Conservation (phyloP, 2,329 filamentous ascomycete species). For the Didymellaceae sp. region DNA sequence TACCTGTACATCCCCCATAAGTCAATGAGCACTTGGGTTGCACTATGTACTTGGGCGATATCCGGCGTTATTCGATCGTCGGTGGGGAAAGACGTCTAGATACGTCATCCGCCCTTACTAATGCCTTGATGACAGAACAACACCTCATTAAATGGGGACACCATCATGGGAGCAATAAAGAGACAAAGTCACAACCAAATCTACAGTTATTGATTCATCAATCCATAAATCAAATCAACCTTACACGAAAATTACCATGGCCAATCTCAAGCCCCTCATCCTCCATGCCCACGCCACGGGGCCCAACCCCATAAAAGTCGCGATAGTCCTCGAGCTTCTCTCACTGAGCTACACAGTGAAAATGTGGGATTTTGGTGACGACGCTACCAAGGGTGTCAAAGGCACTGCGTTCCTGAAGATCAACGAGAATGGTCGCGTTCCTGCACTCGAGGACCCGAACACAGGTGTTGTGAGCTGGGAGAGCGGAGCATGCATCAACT, state of each 20-base stretch:
- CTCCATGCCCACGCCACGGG: constrained; percentile 27
- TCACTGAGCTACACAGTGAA: constrained; percentile 50
- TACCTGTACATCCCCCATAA: too few relatives aligned
- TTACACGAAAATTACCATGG: background rate
- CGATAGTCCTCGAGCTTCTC: constrained; percentile 55
- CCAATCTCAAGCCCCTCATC: constrained; percentile 19
- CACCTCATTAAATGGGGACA: too few relatives aligned
- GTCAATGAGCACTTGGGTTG: too few relatives aligned
- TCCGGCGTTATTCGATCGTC: constrained; percentile 4
- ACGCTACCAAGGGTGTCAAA: constrained; percentile 38
- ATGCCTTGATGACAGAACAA: background rate
- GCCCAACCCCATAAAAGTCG: constrained; percentile 54
- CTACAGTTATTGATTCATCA: background rate
- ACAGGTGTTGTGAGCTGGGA: constrained; percentile 34
- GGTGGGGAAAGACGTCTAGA: background rate
- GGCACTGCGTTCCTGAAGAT: constrained; percentile 40
- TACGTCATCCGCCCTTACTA: constrained; percentile 10
- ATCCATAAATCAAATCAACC: background rate
- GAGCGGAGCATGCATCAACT: constrained; percentile 15
- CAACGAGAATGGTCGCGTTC: constrained; percentile 53
- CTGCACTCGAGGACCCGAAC: constrained; percentile 55
- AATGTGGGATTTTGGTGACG: constrained; percentile 47
- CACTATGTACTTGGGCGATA: too few relatives aligned
- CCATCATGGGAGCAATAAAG: too few relatives aligned
- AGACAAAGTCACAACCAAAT: background rate